Base-by-base conservation (phyloP, 345 rosid species). In the Punica granatum region DNA sequence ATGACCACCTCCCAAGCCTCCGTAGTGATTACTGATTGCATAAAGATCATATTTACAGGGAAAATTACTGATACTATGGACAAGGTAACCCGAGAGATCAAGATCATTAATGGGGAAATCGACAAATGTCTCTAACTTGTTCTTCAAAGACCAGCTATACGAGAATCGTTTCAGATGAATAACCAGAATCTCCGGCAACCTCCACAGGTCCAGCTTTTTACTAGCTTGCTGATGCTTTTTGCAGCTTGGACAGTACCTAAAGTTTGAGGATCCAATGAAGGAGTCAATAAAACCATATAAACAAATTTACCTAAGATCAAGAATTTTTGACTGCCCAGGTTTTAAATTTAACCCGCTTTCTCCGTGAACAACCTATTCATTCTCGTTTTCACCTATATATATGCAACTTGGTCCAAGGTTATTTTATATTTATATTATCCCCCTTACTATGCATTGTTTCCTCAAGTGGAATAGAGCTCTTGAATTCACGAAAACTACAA, bases 1-100 rank as follows among this genome's bases (percentile, higher is more conserved):
- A 72, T 88, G 93, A 64, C 93, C 93, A 2, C 87, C 88, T 75
- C 89, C 93, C 87, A 88, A 70, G 76, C 83, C 80, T 67, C 93
- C 93, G 62, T 85, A 78, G 76, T 88, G 93, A 69, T 88, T 88
- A 71, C 82, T 82, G 64, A 77, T 69, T 1, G 90, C 87, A 75
- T 85, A 85, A 60, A 85, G 73, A 60, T 46, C 65, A 59, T 88
- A 88, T 56, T 73, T 67, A 71, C 80, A 69, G 34, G 81, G 69
- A 28, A 60, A 48, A 60, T 66, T 75, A 70, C 70, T 65, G 49
- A 72, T 80, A 67, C 68, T 73, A 73, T 65, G 71, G 60, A 82
- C 74, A 69, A 88, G 76, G 69, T 88, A 84, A 28, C 74, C 53
- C 46, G 87, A 82, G 64, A 88, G 79, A 71, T 85, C 88, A 62